Evolutionary conservation across 1,284 basidiomycete species (phyloP), one percentile per base, ranked within the genome.

Genomic region (Trichosporon inkin): DNA sequence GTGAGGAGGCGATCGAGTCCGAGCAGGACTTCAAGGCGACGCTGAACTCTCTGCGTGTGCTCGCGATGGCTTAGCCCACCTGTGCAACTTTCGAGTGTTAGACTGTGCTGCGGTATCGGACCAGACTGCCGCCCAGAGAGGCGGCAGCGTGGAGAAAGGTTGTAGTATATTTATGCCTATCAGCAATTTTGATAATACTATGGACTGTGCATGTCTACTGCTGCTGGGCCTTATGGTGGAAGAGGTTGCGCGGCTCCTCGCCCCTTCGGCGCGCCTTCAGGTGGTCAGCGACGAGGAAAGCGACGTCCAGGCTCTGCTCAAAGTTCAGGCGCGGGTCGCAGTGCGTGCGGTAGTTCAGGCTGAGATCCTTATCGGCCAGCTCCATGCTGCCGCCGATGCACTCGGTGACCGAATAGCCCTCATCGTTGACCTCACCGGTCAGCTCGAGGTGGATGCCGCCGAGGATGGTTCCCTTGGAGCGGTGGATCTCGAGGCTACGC

Each of bases 401-500:
- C 67, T 84, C 83, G 2, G 83, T 84, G 11, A 99, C 95, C 65
- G 89, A 92, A 78, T 88, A 93, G 1, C 94, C 94, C 58, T 94
- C 87, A 10, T 91, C 89, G 65, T 91, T 92, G 56, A 96, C 81
- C 75, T 99, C 95, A 16, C 94, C 95, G 0, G 95, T 99, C 72
- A 99, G 88, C 79, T 99, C 95, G 41, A 99, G 85, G 73, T 92
- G 93, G 19, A 97, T 89, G n/a, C 95, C 95, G n/a, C 88, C 88
- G 1, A 98, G 82, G 37, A 86, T 84, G 6, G 90, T 92, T 16
- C 81, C 80, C 65, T 83, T 84, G 41, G 82, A 80, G 6, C 84
- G 78, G 74, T 97, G 94, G 62, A 97, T 92, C 20, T 84, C 82
- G 64, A 97, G 83, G 61, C 88, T 90, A 1, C 87, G 81, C 0